phyloP scores from a whole-genome alignment of 805 yeast genomes.

The Saccharomycopsis oosterbeekiorum region DNA sequence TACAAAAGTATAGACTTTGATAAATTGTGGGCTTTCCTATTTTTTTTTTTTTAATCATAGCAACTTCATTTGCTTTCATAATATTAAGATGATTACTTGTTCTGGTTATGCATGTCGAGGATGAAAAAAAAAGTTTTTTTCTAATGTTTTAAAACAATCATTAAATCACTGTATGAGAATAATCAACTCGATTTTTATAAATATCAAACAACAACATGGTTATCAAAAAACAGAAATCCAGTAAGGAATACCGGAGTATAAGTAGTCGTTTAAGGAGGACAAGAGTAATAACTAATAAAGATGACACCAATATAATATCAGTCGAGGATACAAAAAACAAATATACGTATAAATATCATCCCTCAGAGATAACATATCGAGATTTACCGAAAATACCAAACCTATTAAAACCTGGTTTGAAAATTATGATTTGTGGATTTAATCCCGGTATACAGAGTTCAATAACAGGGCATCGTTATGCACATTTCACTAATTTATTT shows the following conservation, averaged over 20 bases:
- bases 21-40: no score
- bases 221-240: neutral
- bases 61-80: no score
- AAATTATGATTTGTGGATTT: conserved; percentile 54
- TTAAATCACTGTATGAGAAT: no score
- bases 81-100: neutral
- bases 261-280: neutral
- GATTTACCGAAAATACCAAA: conserved; percentile 23
- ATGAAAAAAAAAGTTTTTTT: neutral
- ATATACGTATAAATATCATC: conserved; percentile 4
- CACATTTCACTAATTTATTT: conserved; percentile 57
- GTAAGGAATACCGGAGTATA: neutral
- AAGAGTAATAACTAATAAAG: neutral
- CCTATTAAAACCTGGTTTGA: conserved; percentile 21
- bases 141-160: no score
- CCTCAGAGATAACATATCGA: conserved; percentile 7
- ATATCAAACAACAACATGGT: neutral
- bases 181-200: neutral
- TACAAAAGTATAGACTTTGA: no score
- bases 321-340: neutral
- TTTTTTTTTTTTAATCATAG: no score
- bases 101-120: neutral
- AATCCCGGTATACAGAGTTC: conserved; percentile 65
- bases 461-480: conserved; percentile 55
- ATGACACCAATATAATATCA: neutral